These are phyloP conservation scores for Rubus parviflorus DNA, from an alignment of 306 rosid species.

Conservation along the genomic window DNA sequence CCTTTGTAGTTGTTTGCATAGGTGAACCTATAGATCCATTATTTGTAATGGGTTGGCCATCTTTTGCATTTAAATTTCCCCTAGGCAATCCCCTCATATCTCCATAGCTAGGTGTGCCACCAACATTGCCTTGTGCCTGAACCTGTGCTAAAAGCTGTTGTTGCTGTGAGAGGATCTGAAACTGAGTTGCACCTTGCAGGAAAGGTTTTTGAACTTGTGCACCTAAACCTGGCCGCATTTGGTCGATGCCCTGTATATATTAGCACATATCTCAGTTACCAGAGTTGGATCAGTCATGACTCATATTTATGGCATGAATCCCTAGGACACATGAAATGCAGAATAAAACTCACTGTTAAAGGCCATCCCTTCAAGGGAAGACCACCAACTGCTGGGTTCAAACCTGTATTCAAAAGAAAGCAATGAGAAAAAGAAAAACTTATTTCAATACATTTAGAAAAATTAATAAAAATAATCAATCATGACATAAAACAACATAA, in stretches of 20 bases:
- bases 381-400: conserved; percentile 72
- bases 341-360: conserved; percentile 65
- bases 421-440: background rate
- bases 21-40: conserved; percentile 93
- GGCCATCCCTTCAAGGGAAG: conserved; percentile 97
- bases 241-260: conserved; percentile 76
- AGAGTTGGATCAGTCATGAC: conserved; percentile 23
- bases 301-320: conserved; percentile 19
- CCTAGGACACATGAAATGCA: conserved; percentile 19
- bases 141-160: conserved; percentile 84
- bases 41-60: conserved; percentile 61
- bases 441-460: no score
- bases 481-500: background rate
- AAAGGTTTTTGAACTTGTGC: conserved; percentile 88
- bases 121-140: conserved; percentile 75
- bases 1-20: conserved; percentile 89
- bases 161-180: conserved; percentile 84
- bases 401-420: conserved; percentile 47
- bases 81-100: conserved; percentile 84
- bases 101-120: conserved; percentile 55
- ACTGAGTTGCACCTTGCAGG: conserved; percentile 75
- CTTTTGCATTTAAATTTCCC: conserved; percentile 68
- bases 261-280: conserved; percentile 26
- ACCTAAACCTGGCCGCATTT: conserved; percentile 77
- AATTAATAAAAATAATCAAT: background rate